Evolutionary conservation across 164 flowering plant genomes (phyloP).

Genomic region (Nymphaea colorata): DNA sequence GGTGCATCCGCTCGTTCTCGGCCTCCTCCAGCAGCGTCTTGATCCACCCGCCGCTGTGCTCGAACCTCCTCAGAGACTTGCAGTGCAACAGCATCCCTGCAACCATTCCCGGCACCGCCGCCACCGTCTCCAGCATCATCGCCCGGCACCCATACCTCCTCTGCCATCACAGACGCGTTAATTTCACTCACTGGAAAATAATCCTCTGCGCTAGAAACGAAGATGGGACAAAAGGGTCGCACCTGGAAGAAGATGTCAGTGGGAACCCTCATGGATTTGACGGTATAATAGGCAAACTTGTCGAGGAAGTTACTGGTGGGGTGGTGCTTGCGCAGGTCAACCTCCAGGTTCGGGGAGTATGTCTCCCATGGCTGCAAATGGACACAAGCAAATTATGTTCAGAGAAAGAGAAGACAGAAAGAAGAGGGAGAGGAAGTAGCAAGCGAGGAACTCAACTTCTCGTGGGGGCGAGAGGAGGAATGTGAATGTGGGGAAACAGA

Average conservation of each 20-base stretch:
- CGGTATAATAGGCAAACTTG: slow-evolving; percentile 70
- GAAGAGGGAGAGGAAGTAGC: no score
- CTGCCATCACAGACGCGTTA: slow-evolving; percentile 15
- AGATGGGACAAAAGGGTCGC: not conserved
- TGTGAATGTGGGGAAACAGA: no score
- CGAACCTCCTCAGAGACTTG: slow-evolving; percentile 51
- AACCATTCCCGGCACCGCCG: slow-evolving; percentile 80
- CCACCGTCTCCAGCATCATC: slow-evolving; percentile 80
- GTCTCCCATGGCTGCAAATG: slow-evolving; percentile 79
- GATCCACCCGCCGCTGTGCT: slow-evolving; percentile 80
- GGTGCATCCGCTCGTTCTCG: slow-evolving; percentile 74
- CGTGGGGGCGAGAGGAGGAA: no score
- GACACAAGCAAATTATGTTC: not conserved
- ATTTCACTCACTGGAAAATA: not conserved
- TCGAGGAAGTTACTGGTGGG: slow-evolving; percentile 51
- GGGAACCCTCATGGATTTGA: slow-evolving; percentile 53
- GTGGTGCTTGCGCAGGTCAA: slow-evolving; percentile 80
- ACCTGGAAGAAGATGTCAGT: slow-evolving; percentile 91
- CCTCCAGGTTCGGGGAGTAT: slow-evolving; percentile 46
- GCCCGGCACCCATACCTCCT: slow-evolving; percentile 67
- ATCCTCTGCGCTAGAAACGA: not conserved
- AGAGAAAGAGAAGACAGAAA: no score
- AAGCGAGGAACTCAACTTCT: no score
- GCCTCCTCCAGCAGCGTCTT: slow-evolving; percentile 65
- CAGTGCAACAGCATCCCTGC: slow-evolving; percentile 67